Base-by-base conservation (phyloP, 805 yeast genomes). In the Sugiyamaella lignohabitans region DNA sequence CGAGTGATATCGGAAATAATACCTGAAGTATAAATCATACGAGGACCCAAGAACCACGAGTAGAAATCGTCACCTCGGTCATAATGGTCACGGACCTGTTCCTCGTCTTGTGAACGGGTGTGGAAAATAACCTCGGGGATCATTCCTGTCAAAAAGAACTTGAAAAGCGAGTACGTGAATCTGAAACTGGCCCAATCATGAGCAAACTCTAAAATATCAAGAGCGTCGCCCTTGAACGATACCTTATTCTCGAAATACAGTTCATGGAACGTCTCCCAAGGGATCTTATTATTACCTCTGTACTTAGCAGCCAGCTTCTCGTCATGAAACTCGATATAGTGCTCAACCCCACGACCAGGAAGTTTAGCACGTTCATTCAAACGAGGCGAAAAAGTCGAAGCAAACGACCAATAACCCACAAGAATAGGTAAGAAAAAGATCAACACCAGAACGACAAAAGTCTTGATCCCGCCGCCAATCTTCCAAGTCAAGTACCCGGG, bases 41-140 rank as follows among this genome's bases (percentile, higher is more conserved):
- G 80, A 53, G 95, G 93, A 51, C 96, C 96, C 58, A 87, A 72
- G 73, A 87, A 87, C 94, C 94, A 87, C 47, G 88, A 70, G 76
- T 88, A 88, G 68, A 87, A 87, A 68, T 88, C 96, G 63, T 87
- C 96, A 67, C 96, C 96, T 59, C 96, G 84, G 72, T 88, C 96
- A 66, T 87, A 87, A 70, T 87, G 95, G 61, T 84, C 96, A 68
- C 95, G 80, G 48, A 87, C 96, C 69, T 87, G 96, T 69, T 87
- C 96, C 71, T 87, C 96, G 65, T 88, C 96, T 72, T 87, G 96
- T 18, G 94, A 84, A 64, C 87, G 80, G 54, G 95, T 82, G 72
- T 87, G 96, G 80, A 87, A 65, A 59, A 87, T 83, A 48, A 87
- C 94, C 70, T 87, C 96, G 39, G 96, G 96, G 54, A 87, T 84